A percentile compares a stretch with the other conserved stretches of the same genome.
Conservation (phyloP, 495 filamentous ascomycete genomes). For the Penicillium pancosmium region DNA sequence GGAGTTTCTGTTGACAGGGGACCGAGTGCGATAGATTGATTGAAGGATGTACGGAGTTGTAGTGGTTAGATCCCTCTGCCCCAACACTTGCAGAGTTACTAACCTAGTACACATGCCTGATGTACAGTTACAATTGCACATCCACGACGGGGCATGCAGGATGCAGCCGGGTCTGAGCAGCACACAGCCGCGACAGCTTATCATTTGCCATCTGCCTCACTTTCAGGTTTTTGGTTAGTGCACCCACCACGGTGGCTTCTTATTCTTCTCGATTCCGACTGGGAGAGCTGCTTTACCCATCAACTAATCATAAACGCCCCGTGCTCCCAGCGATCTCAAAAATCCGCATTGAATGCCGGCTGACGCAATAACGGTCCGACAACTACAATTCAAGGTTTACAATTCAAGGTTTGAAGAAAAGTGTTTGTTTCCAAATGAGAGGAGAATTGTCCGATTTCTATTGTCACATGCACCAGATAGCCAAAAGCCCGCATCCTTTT, state of each 20-base stretch:
- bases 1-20: neutral
- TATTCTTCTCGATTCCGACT: neutral
- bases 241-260: neutral
- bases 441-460: slow-evolving; percentile 53
- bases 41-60: too few species aligned
- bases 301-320: slow-evolving; percentile 7
- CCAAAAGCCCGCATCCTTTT: slow-evolving; percentile 42
- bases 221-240: neutral
- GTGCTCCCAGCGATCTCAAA: slow-evolving; percentile 3
- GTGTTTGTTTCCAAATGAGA: slow-evolving; percentile 37
- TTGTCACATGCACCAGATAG: slow-evolving; percentile 49
- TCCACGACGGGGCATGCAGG: slow-evolving; percentile 15
- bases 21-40: neutral
- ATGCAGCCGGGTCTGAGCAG: slow-evolving; percentile 18
- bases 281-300: neutral
- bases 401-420: slow-evolving; percentile 9
- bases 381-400: neutral
- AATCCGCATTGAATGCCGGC: neutral
- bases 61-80: neutral
- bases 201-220: slow-evolving; percentile 13
- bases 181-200: slow-evolving; percentile 10
- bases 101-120: neutral
- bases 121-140: neutral
- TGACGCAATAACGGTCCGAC: slow-evolving; percentile 16
- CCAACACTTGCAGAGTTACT: neutral